phyloP scores from a whole-genome alignment of 306 rosid genomes.

The Prunus fruticosa region DNA sequence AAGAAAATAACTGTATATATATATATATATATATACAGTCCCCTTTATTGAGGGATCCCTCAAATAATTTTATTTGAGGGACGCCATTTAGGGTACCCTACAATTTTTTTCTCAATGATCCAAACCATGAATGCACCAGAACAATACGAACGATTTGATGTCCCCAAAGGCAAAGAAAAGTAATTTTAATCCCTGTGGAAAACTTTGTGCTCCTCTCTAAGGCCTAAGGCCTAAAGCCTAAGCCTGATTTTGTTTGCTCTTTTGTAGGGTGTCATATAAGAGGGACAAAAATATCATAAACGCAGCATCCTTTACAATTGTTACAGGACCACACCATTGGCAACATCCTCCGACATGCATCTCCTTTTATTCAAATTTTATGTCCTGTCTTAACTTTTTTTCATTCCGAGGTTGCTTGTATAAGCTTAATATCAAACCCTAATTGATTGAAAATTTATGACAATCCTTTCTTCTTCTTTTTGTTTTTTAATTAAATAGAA shows the following conservation, averaged over 20 bases:
- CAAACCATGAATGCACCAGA: constrained; percentile 96
- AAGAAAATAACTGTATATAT: too few species aligned
- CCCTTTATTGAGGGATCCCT: too few species aligned
- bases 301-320: constrained; percentile 80
- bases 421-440: background rate
- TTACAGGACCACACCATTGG: constrained; percentile 83
- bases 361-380: background rate
- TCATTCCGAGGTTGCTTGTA: background rate
- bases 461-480: too few species aligned
- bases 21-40: too few species aligned
- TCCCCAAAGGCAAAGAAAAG: constrained; percentile 93
- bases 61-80: too few species aligned
- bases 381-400: background rate
- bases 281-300: constrained; percentile 91
- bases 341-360: constrained; percentile 83
- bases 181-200: constrained; percentile 1
- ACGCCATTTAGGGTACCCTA: too few species aligned
- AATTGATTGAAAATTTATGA: background rate
- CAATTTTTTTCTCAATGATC: too few species aligned
- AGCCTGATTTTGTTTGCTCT: background rate
- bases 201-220: background rate
- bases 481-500: too few species aligned
- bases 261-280: constrained; percentile 76
- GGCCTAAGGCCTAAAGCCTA: background rate
- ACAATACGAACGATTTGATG: constrained; percentile 90